Conservation (phyloP, 1,139 yeast genomes). For the Kodamaea suecica region DNA sequence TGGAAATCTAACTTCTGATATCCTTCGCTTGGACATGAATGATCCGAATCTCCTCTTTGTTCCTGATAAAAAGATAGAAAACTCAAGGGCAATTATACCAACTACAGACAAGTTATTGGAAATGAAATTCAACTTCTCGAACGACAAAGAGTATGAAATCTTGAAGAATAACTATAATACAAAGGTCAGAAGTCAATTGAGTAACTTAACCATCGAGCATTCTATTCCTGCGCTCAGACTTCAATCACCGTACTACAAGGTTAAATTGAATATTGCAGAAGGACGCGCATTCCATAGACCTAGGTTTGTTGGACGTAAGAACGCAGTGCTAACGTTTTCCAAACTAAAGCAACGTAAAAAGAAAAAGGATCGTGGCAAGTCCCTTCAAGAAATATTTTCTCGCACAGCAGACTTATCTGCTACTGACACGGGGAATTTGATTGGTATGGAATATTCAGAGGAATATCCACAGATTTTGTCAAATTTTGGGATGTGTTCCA, state of each 20-base stretch:
- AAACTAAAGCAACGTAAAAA: conserved; percentile 78
- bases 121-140: conserved; percentile 73
- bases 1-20: conserved; percentile 53
- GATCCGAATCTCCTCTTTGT: conserved; percentile 77
- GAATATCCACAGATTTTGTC: conserved; percentile 82
- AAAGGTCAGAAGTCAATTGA: conserved; percentile 89
- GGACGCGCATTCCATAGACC: conserved; percentile 82
- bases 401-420: conserved; percentile 73
- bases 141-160: conserved; percentile 81
- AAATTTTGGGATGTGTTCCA: conserved; percentile 95
- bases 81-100: conserved; percentile 43
- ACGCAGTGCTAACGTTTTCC: conserved; percentile 71
- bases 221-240: conserved; percentile 81
- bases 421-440: conserved; percentile 77
- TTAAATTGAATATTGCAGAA: conserved; percentile 64
- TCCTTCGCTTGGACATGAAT: conserved; percentile 72
- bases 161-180: conserved; percentile 85
- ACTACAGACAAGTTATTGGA: conserved; percentile 46
- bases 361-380: conserved; percentile 86
- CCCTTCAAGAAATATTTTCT: conserved; percentile 68
- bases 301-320: conserved; percentile 70
- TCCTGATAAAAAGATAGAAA: conserved; percentile 32
- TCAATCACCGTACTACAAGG: conserved; percentile 91
- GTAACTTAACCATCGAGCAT: conserved; percentile 88
- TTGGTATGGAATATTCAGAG: conserved; percentile 86